These are phyloP conservation scores for Geotrichum ghanense DNA, from an alignment of 805 yeast genomes.

Conservation along the genomic window DNA sequence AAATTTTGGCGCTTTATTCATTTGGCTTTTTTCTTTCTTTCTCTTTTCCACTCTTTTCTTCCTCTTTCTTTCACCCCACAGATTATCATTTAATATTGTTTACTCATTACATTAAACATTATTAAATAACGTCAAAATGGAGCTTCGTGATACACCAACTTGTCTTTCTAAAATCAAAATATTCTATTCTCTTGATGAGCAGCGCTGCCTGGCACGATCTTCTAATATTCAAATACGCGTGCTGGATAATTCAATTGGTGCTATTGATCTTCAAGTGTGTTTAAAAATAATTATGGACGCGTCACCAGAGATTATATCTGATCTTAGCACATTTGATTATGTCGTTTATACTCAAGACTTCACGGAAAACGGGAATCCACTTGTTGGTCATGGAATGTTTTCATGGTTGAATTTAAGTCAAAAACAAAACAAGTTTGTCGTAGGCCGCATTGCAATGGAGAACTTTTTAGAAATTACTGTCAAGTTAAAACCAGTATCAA, in stretches of 20 bases:
- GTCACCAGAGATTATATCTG: slow-evolving; percentile 28
- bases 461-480: neutral
- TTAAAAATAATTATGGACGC: slow-evolving; percentile 22
- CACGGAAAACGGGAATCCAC: slow-evolving; percentile 27
- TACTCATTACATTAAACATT: too few relatives aligned
- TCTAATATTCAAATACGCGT: slow-evolving; percentile 16
- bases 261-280: slow-evolving; percentile 24
- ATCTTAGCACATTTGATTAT: slow-evolving; percentile 23
- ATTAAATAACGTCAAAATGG: too few relatives aligned
- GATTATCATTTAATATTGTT: too few relatives aligned
- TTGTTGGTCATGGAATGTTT: slow-evolving; percentile 31
- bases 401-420: neutral
- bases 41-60: neutral
- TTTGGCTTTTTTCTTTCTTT: too few relatives aligned
- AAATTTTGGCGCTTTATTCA: too few relatives aligned
- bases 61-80: neutral
- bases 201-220: slow-evolving; percentile 24
- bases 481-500: neutral
- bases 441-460: neutral
- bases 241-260: slow-evolving; percentile 17
- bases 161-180: slow-evolving; percentile 21
- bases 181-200: slow-evolving; percentile 26
- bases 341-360: slow-evolving; percentile 30
- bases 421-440: neutral
- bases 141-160: neutral